phyloP scores from a whole-genome alignment of 331 rosid species.

The Acacia pycnantha region DNA sequence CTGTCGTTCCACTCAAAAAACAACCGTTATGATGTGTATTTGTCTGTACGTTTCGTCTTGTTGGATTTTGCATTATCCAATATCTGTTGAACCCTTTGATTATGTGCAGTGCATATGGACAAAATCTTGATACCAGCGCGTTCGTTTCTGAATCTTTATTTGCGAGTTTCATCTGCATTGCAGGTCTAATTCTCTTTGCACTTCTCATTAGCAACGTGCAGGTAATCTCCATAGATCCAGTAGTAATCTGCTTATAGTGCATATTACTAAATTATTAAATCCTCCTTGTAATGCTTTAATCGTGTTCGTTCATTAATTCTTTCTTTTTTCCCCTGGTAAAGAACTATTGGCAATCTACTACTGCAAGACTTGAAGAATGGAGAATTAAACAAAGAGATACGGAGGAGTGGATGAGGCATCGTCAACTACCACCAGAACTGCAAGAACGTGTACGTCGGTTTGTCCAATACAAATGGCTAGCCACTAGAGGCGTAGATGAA shows the following conservation, averaged over 20 bases:
- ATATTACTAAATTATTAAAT: not conserved
- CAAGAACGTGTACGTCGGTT: constrained; percentile 80
- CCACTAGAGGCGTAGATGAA: constrained; percentile 90
- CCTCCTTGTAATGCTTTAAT: not conserved
- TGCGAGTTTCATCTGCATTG: constrained; percentile 59
- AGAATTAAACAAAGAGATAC: constrained; percentile 78
- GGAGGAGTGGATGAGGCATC: constrained; percentile 97
- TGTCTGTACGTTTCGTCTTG: not conserved
- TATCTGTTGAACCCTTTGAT: not conserved
- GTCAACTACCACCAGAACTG: constrained; percentile 73
- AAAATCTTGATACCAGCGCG: constrained; percentile 56
- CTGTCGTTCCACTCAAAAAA: not conserved
- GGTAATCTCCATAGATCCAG: constrained; percentile 35
- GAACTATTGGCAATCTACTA: constrained; percentile 77
- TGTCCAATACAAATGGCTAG: constrained; percentile 86
- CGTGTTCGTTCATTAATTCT: not conserved
- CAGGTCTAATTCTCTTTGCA: constrained; percentile 78
- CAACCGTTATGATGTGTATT: not conserved
- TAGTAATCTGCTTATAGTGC: not conserved
- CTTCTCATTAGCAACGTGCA: constrained; percentile 97
- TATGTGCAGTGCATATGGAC: constrained; percentile 78
- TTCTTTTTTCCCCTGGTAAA: constrained; percentile 17
- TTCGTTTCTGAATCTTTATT: constrained; percentile 54
- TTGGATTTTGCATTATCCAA: not conserved
- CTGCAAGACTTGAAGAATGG: constrained; percentile 91